A percentile compares a stretch with the other conserved stretches of the same genome.
These are phyloP conservation scores for Suillus hirtellus DNA, from an alignment of 768 basidiomycete species.

Conservation along the genomic window DNA sequence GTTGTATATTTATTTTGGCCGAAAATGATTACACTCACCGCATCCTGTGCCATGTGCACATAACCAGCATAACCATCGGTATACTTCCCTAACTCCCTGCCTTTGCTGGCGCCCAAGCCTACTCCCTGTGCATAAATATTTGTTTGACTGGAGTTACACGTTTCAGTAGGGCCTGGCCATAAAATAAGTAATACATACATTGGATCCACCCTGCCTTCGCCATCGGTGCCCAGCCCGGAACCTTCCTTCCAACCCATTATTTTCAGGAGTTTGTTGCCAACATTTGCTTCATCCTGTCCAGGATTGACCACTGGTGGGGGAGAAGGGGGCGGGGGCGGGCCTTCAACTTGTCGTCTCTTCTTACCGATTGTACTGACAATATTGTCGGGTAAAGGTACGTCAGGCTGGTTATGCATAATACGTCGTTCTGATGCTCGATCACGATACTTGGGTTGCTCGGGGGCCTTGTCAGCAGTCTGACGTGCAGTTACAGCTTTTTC, in stretches of 20 bases:
- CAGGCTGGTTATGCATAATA: conserved; percentile 89
- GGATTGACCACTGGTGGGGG: conserved; percentile 67
- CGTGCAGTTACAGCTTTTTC: conserved; percentile 58
- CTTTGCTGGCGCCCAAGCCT: conserved; percentile 92
- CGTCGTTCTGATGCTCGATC: conserved; percentile 94
- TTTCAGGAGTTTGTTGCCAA: conserved; percentile 90
- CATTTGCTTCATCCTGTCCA: conserved; percentile 79
- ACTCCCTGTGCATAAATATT: conserved; percentile 86
- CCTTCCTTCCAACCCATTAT: conserved; percentile 99
- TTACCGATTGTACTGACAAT: conserved; percentile 34
- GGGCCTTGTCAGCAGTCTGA: conserved; percentile 33
- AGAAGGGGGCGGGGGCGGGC: conserved; percentile 58
- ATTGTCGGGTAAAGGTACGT: conserved; percentile 67
- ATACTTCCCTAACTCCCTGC: conserved; percentile 75
- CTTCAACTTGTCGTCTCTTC: conserved; percentile 52
- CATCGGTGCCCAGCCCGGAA: conserved; percentile 77
- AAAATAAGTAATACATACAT: conserved; percentile 51
- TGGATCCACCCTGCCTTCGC: conserved; percentile 86
- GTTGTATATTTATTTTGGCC: conserved; percentile 19
- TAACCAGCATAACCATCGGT: conserved; percentile 69
- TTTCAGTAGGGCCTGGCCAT: conserved; percentile 13
- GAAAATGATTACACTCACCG: conserved; percentile 43
- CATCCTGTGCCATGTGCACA: conserved; percentile 71
- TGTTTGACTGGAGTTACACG: conserved; percentile 55
- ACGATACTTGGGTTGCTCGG: conserved; percentile 80